These are phyloP conservation scores for Cyclotella distinguenda DNA, from an alignment of 108 stramenopile genomes.

Conservation along the genomic window DNA sequence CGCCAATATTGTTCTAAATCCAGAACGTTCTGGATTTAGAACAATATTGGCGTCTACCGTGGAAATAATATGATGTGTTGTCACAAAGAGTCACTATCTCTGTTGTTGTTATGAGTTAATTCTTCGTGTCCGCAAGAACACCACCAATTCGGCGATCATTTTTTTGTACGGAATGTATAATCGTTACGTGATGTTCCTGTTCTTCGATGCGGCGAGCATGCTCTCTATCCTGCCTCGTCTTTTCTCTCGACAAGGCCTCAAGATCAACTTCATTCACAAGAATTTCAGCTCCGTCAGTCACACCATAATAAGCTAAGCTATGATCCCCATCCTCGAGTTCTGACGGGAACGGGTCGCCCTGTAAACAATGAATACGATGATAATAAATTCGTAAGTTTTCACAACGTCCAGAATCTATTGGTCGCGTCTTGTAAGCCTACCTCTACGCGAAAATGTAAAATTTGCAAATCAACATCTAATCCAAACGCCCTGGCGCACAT, in stretches of 20 bases:
- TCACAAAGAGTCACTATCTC: not conserved
- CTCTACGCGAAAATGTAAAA: conserved; percentile 63
- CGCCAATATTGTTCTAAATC: too few species aligned
- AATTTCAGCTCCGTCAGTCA: conserved; percentile 82
- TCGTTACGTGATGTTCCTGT: conserved; percentile 47
- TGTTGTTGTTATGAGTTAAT: too few species aligned
- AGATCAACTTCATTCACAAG: conserved; percentile 81
- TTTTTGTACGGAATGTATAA: conserved; percentile 49
- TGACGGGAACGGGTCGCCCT: conserved; percentile 65
- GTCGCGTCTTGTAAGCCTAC: conserved; percentile 20
- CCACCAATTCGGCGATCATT: conserved; percentile 22
- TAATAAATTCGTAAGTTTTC: not conserved
- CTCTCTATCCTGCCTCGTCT: conserved; percentile 31
- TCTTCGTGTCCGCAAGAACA: conserved; percentile 12
- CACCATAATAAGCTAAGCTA: conserved; percentile 82
- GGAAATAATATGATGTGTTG: not conserved
- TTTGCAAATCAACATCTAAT: conserved; percentile 76
- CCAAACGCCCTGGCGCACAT: conserved; percentile 78
- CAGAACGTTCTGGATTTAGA: too few species aligned
- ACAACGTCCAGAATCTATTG: conserved; percentile 1
- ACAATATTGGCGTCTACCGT: too few species aligned
- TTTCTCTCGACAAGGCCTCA: conserved; percentile 40
- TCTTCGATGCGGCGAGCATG: conserved; percentile 45
- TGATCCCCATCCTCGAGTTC: conserved; percentile 75
- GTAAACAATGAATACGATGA: not conserved